Base-by-base conservation (phyloP, 2,329 filamentous ascomycete genomes). In the Diplodia scrobiculata region DNA sequence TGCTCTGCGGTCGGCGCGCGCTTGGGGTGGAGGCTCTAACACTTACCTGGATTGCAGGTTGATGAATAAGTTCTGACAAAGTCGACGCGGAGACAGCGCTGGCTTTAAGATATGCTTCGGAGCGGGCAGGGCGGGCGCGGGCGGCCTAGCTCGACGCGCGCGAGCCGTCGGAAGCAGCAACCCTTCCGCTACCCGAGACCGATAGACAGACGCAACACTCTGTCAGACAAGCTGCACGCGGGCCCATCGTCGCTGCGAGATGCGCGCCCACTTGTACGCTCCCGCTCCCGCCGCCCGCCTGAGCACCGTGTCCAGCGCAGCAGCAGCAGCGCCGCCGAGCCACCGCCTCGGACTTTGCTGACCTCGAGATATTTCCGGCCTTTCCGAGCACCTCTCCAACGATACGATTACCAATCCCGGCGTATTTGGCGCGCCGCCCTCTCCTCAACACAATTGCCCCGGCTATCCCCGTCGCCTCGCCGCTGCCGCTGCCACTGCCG, bases 41-140 rank as follows among this genome's bases (percentile, higher is more conserved):
- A 45, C 58, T 62, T 62, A 62, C 58, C 58, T 62, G 21, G 58
- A 62, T 62, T 55, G 52, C 52, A 38, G 55, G 36, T 41, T 62
- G 58, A 47, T 62, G 27, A 62, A 62, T 62, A 50, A 62, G 19
- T 50, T 62, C 41, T 62, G 45, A 62, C 45, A 50, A 29, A 62
- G 58, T 34, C 55, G 55, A 27, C 21, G 54, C 38, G 54, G 54
- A 58, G 55, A 48, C 38, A 48, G 55, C 38, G 19, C 55, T 41
- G 55, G 55, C 55, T 62, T 62, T 62, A 50, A 62, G 58, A n/a
- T 62, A 50, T 62, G 48, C 58, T 45, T 41, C 17, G 52, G 52
- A 21, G 17, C 17, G 53, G 34, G 34, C 34, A 34, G 32, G 32
- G 34, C 34, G 34, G 34, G 34, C 34, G 34, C 34, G 34, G 53